Conservation (phyloP, 78 protist species). For the slime mould (Dictyostelium discoideum) region DNA sequence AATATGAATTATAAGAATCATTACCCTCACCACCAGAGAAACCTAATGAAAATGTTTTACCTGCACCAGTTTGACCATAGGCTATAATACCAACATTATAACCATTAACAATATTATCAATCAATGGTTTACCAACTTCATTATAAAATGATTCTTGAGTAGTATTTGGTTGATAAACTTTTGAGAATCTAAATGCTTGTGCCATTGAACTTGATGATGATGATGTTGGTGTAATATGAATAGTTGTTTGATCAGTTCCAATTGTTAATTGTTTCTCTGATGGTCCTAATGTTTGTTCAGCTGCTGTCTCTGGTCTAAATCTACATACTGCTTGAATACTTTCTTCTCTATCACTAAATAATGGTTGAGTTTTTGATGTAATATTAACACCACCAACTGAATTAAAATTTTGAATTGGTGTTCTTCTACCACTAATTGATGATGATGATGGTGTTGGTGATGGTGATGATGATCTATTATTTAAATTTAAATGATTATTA, state of each 20-base stretch:
- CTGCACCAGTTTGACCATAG: conserved; percentile 78
- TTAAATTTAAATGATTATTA: neutral
- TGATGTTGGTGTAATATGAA: neutral
- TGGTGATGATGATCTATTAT: conserved; percentile 59
- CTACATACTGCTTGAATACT: conserved; percentile 41
- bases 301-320: conserved; percentile 27
- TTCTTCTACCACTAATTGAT: neutral
- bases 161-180: conserved; percentile 16
- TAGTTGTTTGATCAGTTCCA: neutral
- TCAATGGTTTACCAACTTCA: conserved; percentile 23
- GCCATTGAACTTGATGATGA: neutral
- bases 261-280: conserved; percentile 3
- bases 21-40: neutral
- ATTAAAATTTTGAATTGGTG: neutral
- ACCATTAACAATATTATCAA: conserved; percentile 37
- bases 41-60: conserved; percentile 73
- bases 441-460: conserved; percentile 41
- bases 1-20: neutral
- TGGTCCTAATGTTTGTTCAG: neutral
- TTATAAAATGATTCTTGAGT: conserved; percentile 52
- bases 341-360: conserved; percentile 17
- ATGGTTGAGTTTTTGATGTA: neutral
- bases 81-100: conserved; percentile 73
- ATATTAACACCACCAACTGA: neutral
- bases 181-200: conserved; percentile 28